Conservation (phyloP, 805 yeast species). For the Candida patagonica region DNA sequence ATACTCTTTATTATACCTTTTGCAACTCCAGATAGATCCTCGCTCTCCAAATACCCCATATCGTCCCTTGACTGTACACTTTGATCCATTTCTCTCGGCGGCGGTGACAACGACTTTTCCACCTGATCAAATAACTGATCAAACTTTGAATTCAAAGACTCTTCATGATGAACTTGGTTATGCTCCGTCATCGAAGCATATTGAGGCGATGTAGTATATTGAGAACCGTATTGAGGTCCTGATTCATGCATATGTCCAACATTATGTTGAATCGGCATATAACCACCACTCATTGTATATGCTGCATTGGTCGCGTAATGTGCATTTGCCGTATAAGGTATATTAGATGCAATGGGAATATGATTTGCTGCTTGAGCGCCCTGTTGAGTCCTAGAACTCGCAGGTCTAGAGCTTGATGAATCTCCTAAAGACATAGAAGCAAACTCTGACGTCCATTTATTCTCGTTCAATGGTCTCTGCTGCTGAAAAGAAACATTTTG, state of each 20-base stretch:
- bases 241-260: too few relatives aligned
- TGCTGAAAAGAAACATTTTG: not conserved
- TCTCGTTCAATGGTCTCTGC: not conserved
- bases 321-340: not conserved
- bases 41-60: not conserved
- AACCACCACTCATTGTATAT: too few relatives aligned
- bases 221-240: too few relatives aligned
- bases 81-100: slow-evolving; percentile 2
- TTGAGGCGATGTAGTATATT: not conserved
- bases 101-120: slow-evolving; percentile 10
- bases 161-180: slow-evolving; percentile 17
- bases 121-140: slow-evolving; percentile 20
- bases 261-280: too few relatives aligned
- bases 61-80: not conserved
- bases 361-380: not conserved
- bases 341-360: not conserved
- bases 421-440: slow-evolving; percentile 8
- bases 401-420: not conserved
- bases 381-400: not conserved
- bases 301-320: not conserved
- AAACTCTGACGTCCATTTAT: slow-evolving; percentile 12
- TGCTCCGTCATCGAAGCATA: slow-evolving; percentile 15
- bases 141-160: slow-evolving; percentile 13
- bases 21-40: slow-evolving; percentile 19
- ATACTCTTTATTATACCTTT: slow-evolving; percentile 13